phyloP scores from a whole-genome alignment of 2,329 filamentous ascomycete species.

The Paecilomyces sp. region DNA sequence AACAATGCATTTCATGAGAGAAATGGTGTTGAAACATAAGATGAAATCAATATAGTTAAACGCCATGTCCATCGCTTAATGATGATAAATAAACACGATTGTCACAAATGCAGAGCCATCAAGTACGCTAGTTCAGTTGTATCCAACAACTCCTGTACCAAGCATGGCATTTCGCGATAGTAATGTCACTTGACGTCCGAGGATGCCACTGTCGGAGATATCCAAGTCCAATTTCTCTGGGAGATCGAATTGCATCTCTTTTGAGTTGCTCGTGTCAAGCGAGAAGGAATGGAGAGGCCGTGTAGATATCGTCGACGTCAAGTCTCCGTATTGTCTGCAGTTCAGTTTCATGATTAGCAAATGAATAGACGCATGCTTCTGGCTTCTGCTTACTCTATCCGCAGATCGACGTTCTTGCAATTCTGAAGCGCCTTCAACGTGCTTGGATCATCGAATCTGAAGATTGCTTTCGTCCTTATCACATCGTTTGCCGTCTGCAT shows the following conservation, averaged over 20 bases:
- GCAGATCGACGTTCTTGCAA: slow-evolving; percentile 17
- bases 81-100: background rate
- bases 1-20: background rate
- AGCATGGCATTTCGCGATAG: slow-evolving; percentile 13
- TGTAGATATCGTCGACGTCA: slow-evolving; percentile 7
- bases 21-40: background rate
- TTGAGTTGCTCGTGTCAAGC: slow-evolving; percentile 6
- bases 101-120: background rate
- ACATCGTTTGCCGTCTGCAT: slow-evolving; percentile 1
- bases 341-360: background rate
- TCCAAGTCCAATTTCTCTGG: slow-evolving; percentile 24
- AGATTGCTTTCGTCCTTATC: slow-evolving; percentile 13
- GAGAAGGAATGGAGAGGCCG: slow-evolving; percentile 20
- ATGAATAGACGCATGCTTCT: background rate
- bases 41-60: background rate
- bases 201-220: slow-evolving; percentile 26
- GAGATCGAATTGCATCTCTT: slow-evolving; percentile 17
- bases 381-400: slow-evolving; percentile 23
- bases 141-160: slow-evolving; percentile 27
- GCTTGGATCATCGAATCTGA: slow-evolving; percentile 16
- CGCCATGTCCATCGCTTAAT: background rate
- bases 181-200: slow-evolving; percentile 25
- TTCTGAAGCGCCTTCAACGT: slow-evolving; percentile 14
- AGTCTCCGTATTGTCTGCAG: slow-evolving; percentile 20
- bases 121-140: slow-evolving; percentile 16